Evolutionary conservation across 1,139 yeast genomes (phyloP).

Genomic region (Yamadazyma sp.): DNA sequence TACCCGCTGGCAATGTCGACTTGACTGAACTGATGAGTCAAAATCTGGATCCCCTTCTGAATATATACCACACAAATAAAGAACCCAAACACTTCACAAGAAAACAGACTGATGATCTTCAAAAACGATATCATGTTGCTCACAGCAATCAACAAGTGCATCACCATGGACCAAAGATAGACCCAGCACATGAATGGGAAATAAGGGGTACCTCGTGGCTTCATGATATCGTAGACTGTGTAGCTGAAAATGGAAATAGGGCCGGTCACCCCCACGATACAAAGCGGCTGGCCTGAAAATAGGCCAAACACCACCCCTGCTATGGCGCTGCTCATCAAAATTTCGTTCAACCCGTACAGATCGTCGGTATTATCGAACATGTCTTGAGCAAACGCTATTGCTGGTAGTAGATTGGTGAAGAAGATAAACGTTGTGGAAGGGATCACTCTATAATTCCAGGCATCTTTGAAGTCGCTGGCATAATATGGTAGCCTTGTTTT

Average conservation of each 20-base stretch:
- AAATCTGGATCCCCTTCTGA: conserved; percentile 85
- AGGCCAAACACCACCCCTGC: conserved; percentile 90
- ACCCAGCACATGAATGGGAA: conserved; percentile 97
- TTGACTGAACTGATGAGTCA: conserved; percentile 64
- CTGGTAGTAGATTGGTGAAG: conserved; percentile 89
- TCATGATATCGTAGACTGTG: conserved; percentile 81
- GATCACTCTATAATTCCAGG: conserved; percentile 81
- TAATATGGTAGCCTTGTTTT: conserved; percentile 64
- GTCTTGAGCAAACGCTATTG: conserved; percentile 95
- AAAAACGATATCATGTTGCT: conserved; percentile 69
- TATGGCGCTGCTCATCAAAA: conserved; percentile 76
- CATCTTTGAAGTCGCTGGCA: conserved; percentile 77
- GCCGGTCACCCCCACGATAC: conserved; percentile 98
- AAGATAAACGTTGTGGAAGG: conserved; percentile 83
- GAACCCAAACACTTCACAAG: conserved; percentile 92
- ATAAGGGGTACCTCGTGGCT: conserved; percentile 64
- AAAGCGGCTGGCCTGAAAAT: conserved; percentile 85
- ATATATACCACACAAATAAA: conserved; percentile 89
- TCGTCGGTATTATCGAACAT: conserved; percentile 89
- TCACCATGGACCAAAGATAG: conserved; percentile 84
- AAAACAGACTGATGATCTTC: conserved; percentile 73
- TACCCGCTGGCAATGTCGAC: conserved; percentile 59
- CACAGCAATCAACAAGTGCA: conserved; percentile 74
- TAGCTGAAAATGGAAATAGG: conserved; percentile 90
- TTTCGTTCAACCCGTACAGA: conserved; percentile 90